Conservation (phyloP, 768 basidiomycete species). For the Clathrus columnatus region DNA sequence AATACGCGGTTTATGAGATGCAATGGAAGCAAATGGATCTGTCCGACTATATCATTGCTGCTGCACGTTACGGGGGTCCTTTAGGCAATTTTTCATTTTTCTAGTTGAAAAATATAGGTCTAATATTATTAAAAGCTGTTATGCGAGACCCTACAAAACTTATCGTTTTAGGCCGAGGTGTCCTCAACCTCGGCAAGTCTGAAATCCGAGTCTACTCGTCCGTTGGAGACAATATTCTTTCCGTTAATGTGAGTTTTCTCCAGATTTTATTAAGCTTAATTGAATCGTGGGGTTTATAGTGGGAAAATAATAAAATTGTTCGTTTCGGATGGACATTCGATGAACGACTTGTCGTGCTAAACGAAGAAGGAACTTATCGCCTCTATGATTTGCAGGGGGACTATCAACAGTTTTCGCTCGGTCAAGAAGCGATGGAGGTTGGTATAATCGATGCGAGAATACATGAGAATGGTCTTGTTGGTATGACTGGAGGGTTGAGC, state of each 20-base stretch:
- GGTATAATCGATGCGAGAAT: conserved; percentile 82
- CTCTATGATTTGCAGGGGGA: conserved; percentile 82
- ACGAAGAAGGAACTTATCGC: conserved; percentile 89
- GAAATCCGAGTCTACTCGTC: conserved; percentile 86
- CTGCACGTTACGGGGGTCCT: conserved; percentile 82
- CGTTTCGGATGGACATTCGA: conserved; percentile 80
- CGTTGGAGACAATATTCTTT: conserved; percentile 62
- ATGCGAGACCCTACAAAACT: conserved; percentile 81
- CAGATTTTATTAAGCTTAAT: conserved; percentile 4
- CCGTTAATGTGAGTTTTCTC: conserved; percentile 60
- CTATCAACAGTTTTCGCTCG: conserved; percentile 79
- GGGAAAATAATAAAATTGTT: conserved; percentile 82
- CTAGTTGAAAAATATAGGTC: not conserved
- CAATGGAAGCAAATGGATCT: conserved; percentile 72
- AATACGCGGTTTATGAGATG: conserved; percentile 77
- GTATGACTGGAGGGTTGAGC: conserved; percentile 63
- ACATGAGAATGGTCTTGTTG: conserved; percentile 82
- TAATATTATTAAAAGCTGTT: conserved; percentile 44
- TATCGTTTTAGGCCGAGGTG: conserved; percentile 54
- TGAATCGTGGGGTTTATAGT: conserved; percentile 39
- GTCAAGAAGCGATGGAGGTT: conserved; percentile 69
- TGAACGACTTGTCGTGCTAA: conserved; percentile 74
- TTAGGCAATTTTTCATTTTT: conserved; percentile 46
- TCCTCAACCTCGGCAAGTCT: conserved; percentile 53
- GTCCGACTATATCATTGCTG: conserved; percentile 69